phyloP scores from a whole-genome alignment of 306 rosid species.

The Castanopsis chinensis region DNA sequence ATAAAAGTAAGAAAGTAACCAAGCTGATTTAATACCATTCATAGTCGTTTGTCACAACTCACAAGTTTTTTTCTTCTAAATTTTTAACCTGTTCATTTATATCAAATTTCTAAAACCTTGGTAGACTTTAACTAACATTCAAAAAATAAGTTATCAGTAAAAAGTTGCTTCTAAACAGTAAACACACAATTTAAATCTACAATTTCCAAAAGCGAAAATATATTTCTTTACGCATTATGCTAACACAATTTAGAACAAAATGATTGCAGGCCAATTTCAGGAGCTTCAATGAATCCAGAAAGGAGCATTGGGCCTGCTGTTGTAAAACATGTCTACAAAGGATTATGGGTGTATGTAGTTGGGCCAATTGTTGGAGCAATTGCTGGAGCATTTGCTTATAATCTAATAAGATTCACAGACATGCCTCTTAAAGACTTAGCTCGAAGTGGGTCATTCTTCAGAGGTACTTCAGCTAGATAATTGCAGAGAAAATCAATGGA shows the following conservation, averaged over 20 bases:
- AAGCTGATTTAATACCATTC: too few relatives aligned
- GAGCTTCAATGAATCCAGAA: constrained; percentile 51
- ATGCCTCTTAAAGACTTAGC: constrained; percentile 5
- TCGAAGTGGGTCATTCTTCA: constrained; percentile 3
- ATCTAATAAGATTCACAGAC: constrained; percentile 22
- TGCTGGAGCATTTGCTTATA: constrained; percentile 26
- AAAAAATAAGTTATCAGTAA: too few relatives aligned
- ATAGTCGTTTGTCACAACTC: too few relatives aligned
- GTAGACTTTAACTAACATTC: too few relatives aligned
- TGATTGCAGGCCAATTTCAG: constrained; percentile 35
- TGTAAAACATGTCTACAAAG: constrained; percentile 24
- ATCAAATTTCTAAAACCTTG: too few relatives aligned
- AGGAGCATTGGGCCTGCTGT: constrained; percentile 44
- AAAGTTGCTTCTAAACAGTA: too few relatives aligned
- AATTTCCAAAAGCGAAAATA: too few relatives aligned
- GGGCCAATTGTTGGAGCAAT: constrained; percentile 35
- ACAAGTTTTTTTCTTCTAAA: too few relatives aligned
- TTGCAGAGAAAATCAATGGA: neutral
- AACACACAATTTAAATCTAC: too few relatives aligned
- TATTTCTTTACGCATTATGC: too few relatives aligned
- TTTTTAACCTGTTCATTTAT: too few relatives aligned
- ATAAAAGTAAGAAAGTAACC: too few relatives aligned
- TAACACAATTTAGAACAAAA: neutral
- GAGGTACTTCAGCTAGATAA: neutral
- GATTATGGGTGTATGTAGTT: constrained; percentile 31